Evolutionary conservation across 208 protist species (phyloP).

Genomic region (Crithidia acanthocephali): DNA sequence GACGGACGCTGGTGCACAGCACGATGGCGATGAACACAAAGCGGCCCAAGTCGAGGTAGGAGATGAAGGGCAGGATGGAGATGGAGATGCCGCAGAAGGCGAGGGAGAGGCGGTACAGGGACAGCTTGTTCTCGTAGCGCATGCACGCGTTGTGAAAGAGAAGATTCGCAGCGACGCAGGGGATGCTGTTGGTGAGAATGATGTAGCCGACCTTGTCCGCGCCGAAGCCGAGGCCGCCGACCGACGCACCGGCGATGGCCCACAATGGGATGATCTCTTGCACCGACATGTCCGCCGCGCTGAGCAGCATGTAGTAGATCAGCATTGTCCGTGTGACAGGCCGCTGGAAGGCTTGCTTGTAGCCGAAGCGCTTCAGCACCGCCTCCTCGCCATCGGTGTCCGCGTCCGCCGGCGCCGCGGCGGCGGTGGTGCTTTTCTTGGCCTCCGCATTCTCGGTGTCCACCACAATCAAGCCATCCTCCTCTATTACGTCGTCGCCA

Average conservation of each 20-base stretch:
- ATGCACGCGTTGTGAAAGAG: constrained; percentile 29
- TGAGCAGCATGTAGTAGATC: constrained; percentile 61
- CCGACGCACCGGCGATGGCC: constrained; percentile 34
- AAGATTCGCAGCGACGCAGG: constrained; percentile 45
- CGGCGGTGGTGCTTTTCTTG: neutral
- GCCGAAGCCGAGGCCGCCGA: constrained; percentile 42
- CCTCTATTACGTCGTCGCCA: neutral
- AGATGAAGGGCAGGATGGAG: constrained; percentile 24
- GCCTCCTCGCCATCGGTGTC: neutral
- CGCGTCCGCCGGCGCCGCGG: neutral
- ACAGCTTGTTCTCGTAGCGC: constrained; percentile 41
- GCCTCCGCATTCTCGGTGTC: neutral
- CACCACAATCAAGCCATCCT: neutral
- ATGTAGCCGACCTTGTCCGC: constrained; percentile 43
- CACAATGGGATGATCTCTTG: constrained; percentile 51
- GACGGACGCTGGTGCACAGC: constrained; percentile 29
- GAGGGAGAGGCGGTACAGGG: constrained; percentile 52
- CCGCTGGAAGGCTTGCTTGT: constrained; percentile 45
- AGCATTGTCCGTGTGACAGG: constrained; percentile 53
- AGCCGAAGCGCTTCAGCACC: constrained; percentile 44
- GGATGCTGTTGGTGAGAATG: constrained; percentile 53
- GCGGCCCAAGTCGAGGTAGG: constrained; percentile 12
- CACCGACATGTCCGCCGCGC: constrained; percentile 37
- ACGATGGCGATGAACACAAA: constrained; percentile 33
- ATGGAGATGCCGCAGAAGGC: constrained; percentile 21